Evolutionary conservation across 1,139 yeast genomes (phyloP), one percentile per base, ranked within the genome.

Genomic region (Debaryomyces subglobosus): DNA sequence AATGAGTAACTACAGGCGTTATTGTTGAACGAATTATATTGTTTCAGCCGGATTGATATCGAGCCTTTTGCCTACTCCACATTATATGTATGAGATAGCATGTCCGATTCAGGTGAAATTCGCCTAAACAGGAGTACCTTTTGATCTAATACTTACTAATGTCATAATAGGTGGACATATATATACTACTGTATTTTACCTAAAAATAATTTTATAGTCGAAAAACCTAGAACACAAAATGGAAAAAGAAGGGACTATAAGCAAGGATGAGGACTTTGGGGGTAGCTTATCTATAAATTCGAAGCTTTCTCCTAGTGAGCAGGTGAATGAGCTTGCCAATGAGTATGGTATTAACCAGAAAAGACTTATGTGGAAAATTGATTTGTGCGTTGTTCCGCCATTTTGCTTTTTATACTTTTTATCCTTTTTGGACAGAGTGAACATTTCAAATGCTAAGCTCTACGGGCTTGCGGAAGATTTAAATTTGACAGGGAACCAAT

Each of bases 351-450:
- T 76, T 7, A 61, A 77, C 54, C 77, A 82, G 40, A 65, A 59
- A 43, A 77, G 69, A 57, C 69, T 86, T 46, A 81, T 82, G 82
- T 69, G 79, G 74, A 86, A 85, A 57, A 71, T 84, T 36, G 92
- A 86, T 59, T 47, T 81, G 5, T 79, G 85, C 51, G 85, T 86
- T 40, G 82, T 86, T 27, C 89, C 90, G 4, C 85, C 90, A 30
- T 84, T 86, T 57, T 83, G 89, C 63, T 64, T 85, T 39, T 72
- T 86, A 40, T 86, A 86, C 58, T 80, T 86, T 58, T 73, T 86
- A 54, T 82, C 89, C 0, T 86, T 86, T 56, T 70, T 86, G 61
- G 92, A 86, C 62, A 73, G 91, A 61, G 89, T 85, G 46, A 86
- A 86, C 62, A 85, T 86, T 49, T 82, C 90, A 35, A 86, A 86